Conservation (phyloP, 2,329 filamentous ascomycete species). For the Davidsoniella neocaledoniae region DNA sequence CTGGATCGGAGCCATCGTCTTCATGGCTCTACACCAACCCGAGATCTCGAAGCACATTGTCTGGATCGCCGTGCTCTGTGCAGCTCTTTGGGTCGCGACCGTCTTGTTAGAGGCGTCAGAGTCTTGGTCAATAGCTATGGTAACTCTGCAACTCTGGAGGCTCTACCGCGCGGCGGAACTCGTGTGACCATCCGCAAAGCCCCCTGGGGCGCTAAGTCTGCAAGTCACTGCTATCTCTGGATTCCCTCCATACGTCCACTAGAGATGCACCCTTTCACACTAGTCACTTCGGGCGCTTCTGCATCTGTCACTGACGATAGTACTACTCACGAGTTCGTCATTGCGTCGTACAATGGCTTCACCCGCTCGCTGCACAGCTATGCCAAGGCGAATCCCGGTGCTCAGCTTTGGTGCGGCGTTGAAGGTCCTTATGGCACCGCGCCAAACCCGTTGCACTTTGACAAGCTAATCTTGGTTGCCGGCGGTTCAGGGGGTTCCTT, state of each 20-base stretch:
- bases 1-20: constrained; percentile 31
- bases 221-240: constrained; percentile 48
- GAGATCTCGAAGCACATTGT: constrained; percentile 25
- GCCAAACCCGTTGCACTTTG: constrained; percentile 33
- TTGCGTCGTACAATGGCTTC: constrained; percentile 42
- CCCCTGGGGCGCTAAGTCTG: constrained; percentile 29
- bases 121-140: constrained; percentile 29
- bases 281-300: constrained; percentile 25
- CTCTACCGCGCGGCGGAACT: constrained; percentile 36
- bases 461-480: constrained; percentile 41
- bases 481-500: constrained; percentile 47
- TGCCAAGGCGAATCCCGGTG: constrained; percentile 32
- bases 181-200: constrained; percentile 36
- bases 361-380: constrained; percentile 37
- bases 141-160: constrained; percentile 35
- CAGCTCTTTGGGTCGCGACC: constrained; percentile 33
- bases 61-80: constrained; percentile 26
- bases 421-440: constrained; percentile 43
- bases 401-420: constrained; percentile 30
- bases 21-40: constrained; percentile 35
- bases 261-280: constrained; percentile 49
- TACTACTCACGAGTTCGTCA: constrained; percentile 37
- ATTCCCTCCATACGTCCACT: constrained; percentile 38
- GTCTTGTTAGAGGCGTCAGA: constrained; percentile 29
- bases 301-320: neutral